Evolutionary conservation across 768 basidiomycete species (phyloP), one percentile per base, ranked within the genome.

Genomic region (Pisolithus albus): DNA sequence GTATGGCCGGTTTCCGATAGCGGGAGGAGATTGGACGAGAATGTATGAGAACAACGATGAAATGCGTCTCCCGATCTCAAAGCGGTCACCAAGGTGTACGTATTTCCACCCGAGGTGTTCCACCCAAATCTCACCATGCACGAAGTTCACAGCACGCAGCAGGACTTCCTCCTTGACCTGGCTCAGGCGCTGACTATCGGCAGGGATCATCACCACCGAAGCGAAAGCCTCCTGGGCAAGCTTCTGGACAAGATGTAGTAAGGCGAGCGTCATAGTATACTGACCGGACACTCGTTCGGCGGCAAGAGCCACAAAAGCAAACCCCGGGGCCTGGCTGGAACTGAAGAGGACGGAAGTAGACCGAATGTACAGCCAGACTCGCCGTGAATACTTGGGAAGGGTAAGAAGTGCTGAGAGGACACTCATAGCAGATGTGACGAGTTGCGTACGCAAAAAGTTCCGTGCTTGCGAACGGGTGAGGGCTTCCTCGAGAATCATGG

Each of bases 41-140:
- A 92, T 77, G 38, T 79, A 76, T 13, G 77, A 71, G 63, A 88
- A 94, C 26, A 94, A 71, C 7, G 74, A 72, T 9, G 82, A 77
- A 23, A 92, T 73, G 15, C 82, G 72, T 48, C 77, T 74, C 18
- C 85, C 86, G 44, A 97, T 85, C 70, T 91, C 87, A 60, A 90
- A 94, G 37, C 88, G 78, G 61, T 91, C 87, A 5, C 85, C 84
- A 11, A 93, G 73, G 50, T 86, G 84, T 4, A 74, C 72, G 57
- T 92, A 96, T 64, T 88, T 88, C 93, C 93, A 97, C 2, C 82
- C 80, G 37, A 82, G 64, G 64, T 91, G 87, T 58, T 87, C 85
- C 1, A 86, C 79, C 93, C 93, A 97, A 18, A 95, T 82, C 63
- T 94, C 88, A 7, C 81, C 79, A 59, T 92, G 89, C 8, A 94